Conservation (phyloP, 1,139 yeast species). For the Yamadazyma triangularis region DNA sequence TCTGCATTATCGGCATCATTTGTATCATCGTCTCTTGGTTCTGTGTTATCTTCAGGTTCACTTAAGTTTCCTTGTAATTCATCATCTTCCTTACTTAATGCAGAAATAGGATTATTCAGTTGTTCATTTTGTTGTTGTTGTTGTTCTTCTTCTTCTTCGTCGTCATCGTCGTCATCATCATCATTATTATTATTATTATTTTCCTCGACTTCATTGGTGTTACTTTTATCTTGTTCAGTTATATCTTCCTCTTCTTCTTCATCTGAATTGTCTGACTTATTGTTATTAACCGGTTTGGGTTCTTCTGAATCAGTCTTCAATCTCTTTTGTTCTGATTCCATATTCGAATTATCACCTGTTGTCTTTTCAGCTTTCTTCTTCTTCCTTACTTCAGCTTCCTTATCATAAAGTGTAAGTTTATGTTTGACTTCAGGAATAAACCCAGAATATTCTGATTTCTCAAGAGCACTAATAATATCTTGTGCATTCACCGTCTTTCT, state of each 20-base stretch:
- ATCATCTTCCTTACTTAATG: constrained; percentile 9
- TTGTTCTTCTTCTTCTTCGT: constrained; percentile 5
- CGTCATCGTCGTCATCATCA: constrained; percentile 12
- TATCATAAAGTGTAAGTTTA: constrained; percentile 44
- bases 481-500: constrained; percentile 64
- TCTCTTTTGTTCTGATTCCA: constrained; percentile 10
- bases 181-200: constrained; percentile 12
- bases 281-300: not conserved
- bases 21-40: constrained; percentile 11
- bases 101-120: constrained; percentile 8
- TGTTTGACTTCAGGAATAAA: constrained; percentile 51
- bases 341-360: constrained; percentile 4
- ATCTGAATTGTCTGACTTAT: constrained; percentile 3
- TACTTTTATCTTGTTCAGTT: constrained; percentile 11
- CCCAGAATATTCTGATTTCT: constrained; percentile 49
- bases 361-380: constrained; percentile 18
- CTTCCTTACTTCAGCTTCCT: constrained; percentile 37
- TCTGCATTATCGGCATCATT: constrained; percentile 7
- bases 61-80: constrained; percentile 9
- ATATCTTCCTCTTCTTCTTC: constrained; percentile 9
- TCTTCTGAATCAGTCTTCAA: constrained; percentile 12
- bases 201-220: constrained; percentile 6
- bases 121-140: constrained; percentile 5
- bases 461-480: constrained; percentile 59
- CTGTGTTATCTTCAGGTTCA: constrained; percentile 9